A percentile compares a stretch with the other conserved stretches of the same genome.
Conservation (phyloP, 306 rosid species). For the Cyclanthera cordifolia region DNA sequence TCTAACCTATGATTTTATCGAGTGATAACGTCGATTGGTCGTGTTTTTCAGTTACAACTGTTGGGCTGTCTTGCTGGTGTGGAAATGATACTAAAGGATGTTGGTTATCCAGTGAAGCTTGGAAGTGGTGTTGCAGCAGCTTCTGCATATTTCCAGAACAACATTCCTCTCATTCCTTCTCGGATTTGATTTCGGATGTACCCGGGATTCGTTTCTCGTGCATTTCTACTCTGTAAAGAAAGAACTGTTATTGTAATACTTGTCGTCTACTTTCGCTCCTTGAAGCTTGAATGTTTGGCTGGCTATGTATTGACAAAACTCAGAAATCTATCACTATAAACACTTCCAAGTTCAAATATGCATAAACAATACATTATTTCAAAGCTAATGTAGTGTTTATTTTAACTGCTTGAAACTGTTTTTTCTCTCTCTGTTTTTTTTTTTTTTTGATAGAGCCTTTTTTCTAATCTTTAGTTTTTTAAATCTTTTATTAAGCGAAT, state of each 20-base stretch:
- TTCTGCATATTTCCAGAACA: conserved; percentile 66
- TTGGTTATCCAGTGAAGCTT: conserved; percentile 84
- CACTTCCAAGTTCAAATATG: background rate
- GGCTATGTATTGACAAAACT: conserved; percentile 8
- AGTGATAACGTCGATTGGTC: background rate
- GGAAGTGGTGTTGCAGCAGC: conserved; percentile 99
- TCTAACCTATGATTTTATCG: background rate
- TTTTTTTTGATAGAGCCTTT: no score
- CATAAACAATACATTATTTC: background rate
- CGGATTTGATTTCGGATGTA: conserved; percentile 44
- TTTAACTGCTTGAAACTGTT: background rate
- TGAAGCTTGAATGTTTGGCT: conserved; percentile 1
- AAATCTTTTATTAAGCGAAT: no score
- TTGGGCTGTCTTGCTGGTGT: conserved; percentile 98
- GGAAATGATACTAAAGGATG: conserved; percentile 93
- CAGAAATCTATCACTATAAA: background rate
- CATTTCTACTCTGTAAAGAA: conserved; percentile 28
- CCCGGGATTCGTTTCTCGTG: conserved; percentile 20
- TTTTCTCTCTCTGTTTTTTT: no score
- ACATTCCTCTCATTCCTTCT: conserved; percentile 73
- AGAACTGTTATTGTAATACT: conserved; percentile 12
- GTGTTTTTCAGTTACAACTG: conserved; percentile 66
- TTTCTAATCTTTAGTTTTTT: no score
- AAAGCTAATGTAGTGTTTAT: no score
- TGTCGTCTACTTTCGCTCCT: conserved; percentile 2